phyloP scores from a whole-genome alignment of 2,329 filamentous ascomycete species.

The Fusarium nodosum region DNA sequence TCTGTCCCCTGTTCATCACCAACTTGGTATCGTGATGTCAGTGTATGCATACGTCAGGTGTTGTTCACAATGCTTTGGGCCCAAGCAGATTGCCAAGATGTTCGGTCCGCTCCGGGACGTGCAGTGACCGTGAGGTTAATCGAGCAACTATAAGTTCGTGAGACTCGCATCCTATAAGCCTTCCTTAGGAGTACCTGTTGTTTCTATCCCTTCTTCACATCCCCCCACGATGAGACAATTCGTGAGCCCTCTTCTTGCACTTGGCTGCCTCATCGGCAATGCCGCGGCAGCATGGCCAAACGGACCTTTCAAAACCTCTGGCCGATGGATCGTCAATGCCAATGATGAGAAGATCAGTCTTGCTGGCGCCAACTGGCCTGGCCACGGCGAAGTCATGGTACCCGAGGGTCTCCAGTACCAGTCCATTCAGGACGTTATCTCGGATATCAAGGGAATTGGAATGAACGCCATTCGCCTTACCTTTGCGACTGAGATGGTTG shows the following conservation, averaged over 20 bases:
- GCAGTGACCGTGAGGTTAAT: neutral
- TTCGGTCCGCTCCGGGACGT: conserved; percentile 26
- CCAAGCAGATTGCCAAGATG: neutral
- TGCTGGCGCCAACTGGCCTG: conserved; percentile 73
- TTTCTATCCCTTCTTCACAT: rapidly evolving
- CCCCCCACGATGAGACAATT: conserved; percentile 7
- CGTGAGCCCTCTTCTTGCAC: conserved; percentile 10
- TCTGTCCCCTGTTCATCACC: neutral
- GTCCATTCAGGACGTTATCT: conserved; percentile 67
- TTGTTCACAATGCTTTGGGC: neutral
- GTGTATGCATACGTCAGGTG: conserved; percentile 24
- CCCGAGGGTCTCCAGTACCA: conserved; percentile 74
- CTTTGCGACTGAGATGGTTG: conserved; percentile 74
- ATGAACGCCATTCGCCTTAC: conserved; percentile 75
- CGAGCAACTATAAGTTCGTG: conserved; percentile 7
- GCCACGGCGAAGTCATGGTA: conserved; percentile 72
- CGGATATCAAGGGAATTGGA: conserved; percentile 69
- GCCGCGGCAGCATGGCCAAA: conserved; percentile 40
- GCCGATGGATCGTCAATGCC: conserved; percentile 59
- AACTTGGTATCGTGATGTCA: neutral
- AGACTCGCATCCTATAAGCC: rapidly evolving
- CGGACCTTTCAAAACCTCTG: conserved; percentile 57
- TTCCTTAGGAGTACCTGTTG: too few species aligned
- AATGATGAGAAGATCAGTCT: conserved; percentile 58
- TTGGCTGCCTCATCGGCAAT: conserved; percentile 20